Evolutionary conservation across 345 rosid genomes (phyloP).

Genomic region (Carallia brachiata): DNA sequence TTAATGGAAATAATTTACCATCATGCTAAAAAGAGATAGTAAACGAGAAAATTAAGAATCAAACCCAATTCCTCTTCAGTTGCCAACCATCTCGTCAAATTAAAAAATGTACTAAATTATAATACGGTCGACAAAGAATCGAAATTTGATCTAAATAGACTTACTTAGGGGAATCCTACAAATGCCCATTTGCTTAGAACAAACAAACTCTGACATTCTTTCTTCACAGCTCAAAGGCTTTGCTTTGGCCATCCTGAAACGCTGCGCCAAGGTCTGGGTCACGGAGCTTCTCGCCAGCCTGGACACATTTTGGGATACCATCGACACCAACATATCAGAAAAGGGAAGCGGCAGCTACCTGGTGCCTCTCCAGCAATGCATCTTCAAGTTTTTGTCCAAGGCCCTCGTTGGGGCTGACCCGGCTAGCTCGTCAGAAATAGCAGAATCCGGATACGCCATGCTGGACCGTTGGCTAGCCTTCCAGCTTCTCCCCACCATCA

Average conservation of each 20-base stretch:
- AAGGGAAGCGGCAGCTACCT: constrained; percentile 37
- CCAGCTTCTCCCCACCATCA: constrained; percentile 57
- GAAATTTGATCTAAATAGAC: too few species aligned
- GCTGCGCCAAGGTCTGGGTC: constrained; percentile 67
- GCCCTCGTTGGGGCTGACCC: constrained; percentile 66
- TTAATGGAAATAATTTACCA: too few species aligned
- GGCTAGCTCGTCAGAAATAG: constrained; percentile 37
- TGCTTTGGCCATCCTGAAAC: constrained; percentile 51
- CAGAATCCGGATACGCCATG: constrained; percentile 46
- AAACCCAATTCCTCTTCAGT: too few species aligned
- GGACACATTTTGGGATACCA: constrained; percentile 48
- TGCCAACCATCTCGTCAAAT: too few species aligned
- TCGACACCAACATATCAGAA: constrained; percentile 46
- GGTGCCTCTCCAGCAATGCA: constrained; percentile 46
- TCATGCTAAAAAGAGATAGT: too few species aligned
- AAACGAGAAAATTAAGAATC: too few species aligned
- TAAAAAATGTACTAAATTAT: too few species aligned
- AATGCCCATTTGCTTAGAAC: not conserved
- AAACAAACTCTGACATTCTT: not conserved
- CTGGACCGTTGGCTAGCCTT: constrained; percentile 63
- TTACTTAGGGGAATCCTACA: too few species aligned
- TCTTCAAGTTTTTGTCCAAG: constrained; percentile 61
- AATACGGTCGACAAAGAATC: too few species aligned
- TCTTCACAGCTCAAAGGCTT: constrained; percentile 53
- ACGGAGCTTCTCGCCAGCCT: constrained; percentile 45